These are phyloP conservation scores for Physaria fendleri DNA, from an alignment of 345 rosid genomes.

Conservation along the genomic window DNA sequence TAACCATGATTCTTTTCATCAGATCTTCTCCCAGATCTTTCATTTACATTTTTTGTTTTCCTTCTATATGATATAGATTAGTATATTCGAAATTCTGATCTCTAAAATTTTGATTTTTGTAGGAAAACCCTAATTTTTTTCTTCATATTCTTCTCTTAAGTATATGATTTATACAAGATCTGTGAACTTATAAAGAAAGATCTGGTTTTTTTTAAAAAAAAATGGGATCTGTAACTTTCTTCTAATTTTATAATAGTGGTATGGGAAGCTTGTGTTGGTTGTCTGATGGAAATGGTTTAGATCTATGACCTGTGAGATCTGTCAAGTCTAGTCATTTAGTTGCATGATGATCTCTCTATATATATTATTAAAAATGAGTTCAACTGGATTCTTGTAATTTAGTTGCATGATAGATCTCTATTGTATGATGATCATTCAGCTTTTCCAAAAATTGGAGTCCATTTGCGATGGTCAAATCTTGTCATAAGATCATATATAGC, in stretches of 20 bases:
- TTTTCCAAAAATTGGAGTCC: neutral
- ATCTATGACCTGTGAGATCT: conserved; percentile 18
- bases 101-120: neutral
- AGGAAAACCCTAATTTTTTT: conserved; percentile 7
- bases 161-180: too few species aligned
- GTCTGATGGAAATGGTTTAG: conserved; percentile 2
- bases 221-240: neutral
- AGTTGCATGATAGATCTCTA: neutral
- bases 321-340: neutral
- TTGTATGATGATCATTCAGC: neutral
- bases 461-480: neutral
- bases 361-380: neutral
- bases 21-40: conserved; percentile 4
- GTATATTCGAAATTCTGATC: neutral
- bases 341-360: too few species aligned
- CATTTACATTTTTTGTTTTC: neutral
- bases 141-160: too few species aligned
- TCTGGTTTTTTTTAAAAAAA: neutral
- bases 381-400: neutral
- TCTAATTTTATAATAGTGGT: neutral
- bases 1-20: neutral
- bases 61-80: neutral
- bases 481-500: neutral
- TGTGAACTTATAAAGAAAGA: too few species aligned
- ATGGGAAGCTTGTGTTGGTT: conserved; percentile 22